These are phyloP conservation scores for Botrytis paeoniae DNA, from an alignment of 2,329 filamentous ascomycete genomes.

Conservation along the genomic window DNA sequence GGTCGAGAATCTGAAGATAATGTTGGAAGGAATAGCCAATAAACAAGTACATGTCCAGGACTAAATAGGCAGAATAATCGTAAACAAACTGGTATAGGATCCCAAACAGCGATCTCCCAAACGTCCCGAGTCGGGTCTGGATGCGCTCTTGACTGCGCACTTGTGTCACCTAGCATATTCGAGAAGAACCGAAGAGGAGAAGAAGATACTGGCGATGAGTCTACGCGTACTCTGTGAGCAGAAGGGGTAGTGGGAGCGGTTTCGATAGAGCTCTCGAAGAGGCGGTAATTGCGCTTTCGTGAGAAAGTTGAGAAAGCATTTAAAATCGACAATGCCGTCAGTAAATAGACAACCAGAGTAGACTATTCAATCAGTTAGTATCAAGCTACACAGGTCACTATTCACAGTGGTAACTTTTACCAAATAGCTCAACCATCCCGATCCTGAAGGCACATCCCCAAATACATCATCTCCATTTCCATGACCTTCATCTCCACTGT, in stretches of 20 bases:
- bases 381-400: slow-evolving; percentile 1
- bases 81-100: slow-evolving; percentile 80
- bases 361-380: slow-evolving; percentile 47
- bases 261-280: slow-evolving; percentile 87
- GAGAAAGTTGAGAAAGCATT: slow-evolving; percentile 83
- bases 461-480: slow-evolving; percentile 77
- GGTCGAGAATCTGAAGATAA: slow-evolving; percentile 72
- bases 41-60: slow-evolving; percentile 86
- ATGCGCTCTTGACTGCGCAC: slow-evolving; percentile 79
- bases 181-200: slow-evolving; percentile 77
- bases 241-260: slow-evolving; percentile 74
- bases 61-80: slow-evolving; percentile 88
- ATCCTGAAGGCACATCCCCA: slow-evolving; percentile 59
- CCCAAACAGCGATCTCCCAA: slow-evolving; percentile 93
- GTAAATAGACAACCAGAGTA: slow-evolving; percentile 65
- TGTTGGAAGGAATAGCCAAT: slow-evolving; percentile 83
- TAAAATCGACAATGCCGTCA: slow-evolving; percentile 62
- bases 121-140: slow-evolving; percentile 81
- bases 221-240: slow-evolving; percentile 81
- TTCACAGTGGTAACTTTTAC: slow-evolving; percentile 42
- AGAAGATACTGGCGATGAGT: slow-evolving; percentile 73
- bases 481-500: slow-evolving; percentile 50
- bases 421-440: slow-evolving; percentile 62
- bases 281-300: slow-evolving; percentile 79
- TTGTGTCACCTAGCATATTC: slow-evolving; percentile 62